Base-by-base conservation (phyloP, 257 asterid species). In the Solanum bukasovii region DNA sequence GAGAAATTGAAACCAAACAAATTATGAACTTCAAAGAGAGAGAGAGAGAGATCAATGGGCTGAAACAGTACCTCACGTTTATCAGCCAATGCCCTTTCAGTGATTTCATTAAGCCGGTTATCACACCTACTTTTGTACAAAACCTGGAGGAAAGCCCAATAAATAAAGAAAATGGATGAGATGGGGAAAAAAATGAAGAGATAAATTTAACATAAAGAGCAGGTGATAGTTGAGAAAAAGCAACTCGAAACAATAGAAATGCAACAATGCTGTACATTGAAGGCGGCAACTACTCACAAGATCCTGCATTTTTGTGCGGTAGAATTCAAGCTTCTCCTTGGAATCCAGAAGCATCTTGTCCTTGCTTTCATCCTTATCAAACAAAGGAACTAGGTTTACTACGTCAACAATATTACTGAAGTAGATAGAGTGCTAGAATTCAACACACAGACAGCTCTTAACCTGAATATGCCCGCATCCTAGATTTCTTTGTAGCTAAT, bases 101-200 rank as follows among this genome's bases (percentile, higher is more conserved):
- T 96, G 84, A 97, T 97, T 92, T 96, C 99, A 92, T 97, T 97
- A 88, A 97, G 99, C 83, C 98, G 95, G 88, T 97, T 97, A 90
- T 97, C 99, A 42, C 99, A 97, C 92, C 98, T 94, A 93, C 99
- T 97, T 94, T 95, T 97, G 93, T 97, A 94, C 90, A 96, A 89
- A 87, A 97, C 99, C 99, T 97, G 92, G 86, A 77, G 44, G 81
- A 81, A 82, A 49, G 25, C 27, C 38, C 70, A 49, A 49, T 18
- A 63, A 11, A 31, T 31, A 31, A 31, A 31, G 33, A 31, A 87
- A 82, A 77, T 89, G 65, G 75, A 87, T 14, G 87, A 65, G 81
- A 67, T 74, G 33, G 84, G 29, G 10, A 88, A 25, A 70, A 65
- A 81, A 46, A 35, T 49, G 23, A 81, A 74, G 46, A 61, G 56